Evolutionary conservation across 2,329 filamentous ascomycete genomes (phyloP), one percentile per base, ranked within the genome.

Genomic region (Cercospora beticola): DNA sequence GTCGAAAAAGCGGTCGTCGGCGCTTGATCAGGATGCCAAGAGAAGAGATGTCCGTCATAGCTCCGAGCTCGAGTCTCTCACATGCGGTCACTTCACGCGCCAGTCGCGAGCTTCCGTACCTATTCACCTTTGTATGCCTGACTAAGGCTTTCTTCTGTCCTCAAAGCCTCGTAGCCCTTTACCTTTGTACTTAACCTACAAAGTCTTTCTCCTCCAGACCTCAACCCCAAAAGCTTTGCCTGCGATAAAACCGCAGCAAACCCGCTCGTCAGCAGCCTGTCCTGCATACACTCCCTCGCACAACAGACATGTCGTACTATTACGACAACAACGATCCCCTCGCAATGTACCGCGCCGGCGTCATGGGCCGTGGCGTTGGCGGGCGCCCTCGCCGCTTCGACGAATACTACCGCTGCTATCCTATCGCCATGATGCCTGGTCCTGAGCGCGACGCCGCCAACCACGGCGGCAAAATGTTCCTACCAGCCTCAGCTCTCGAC

Each of bases 371-470:
- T 28, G 80, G 82, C 33, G 79, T 82, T 33, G 80, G 82, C 31
- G 79, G 82, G 36, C 78, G 78, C 80, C 84, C 79, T 76, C 91
- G 93, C 75, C 92, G 94, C 69, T 99, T 99, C 83, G 94, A 99
- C 81, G 95, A 99, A 81, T 98, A 97, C 84, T 98, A 97, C 82
- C 90, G 95, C 76, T 97, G 94, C 84, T 99, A 98, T 78, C 95
- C 95, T 54, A 87, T 97, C 76, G 89, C 90, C 75, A 98, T 99
- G 94, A 89, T 97, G 71, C 93, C 94, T 12, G 94, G 94, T 2
- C 88, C 92, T 43, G 94, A 97, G 76, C 88, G 95, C 73, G 91
- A 92, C 63, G 90, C 94, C 74, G 89, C 97, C 70, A 98, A 98
- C 84, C 94, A 95, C 78, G 95, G 95, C 74, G 96, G 94, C 81